A percentile compares a stretch with the other conserved stretches of the same genome.
Evolutionary conservation across 73 alveolate genomes (phyloP).

Genomic region (Tetrahymena thermophila): DNA sequence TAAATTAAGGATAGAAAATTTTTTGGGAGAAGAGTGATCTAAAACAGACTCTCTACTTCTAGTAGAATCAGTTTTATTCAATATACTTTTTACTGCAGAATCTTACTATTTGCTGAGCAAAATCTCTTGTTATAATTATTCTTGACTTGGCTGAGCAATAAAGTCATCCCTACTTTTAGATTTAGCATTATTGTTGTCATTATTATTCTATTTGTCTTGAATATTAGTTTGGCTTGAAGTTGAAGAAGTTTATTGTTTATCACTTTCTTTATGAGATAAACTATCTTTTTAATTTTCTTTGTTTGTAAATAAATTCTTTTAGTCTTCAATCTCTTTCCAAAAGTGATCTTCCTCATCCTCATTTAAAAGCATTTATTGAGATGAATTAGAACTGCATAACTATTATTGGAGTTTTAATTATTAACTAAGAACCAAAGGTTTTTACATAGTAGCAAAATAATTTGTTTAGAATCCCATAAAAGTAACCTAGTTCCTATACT

Average conservation of each 20-base stretch:
- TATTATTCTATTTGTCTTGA: background rate
- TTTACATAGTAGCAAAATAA: background rate
- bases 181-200: too few species aligned
- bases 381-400: background rate
- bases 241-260: background rate
- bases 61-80: background rate
- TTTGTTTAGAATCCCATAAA: background rate
- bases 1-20: background rate
- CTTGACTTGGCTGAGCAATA: background rate
- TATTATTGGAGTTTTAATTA: too few species aligned
- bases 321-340: background rate
- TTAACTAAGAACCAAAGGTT: background rate
- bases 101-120: background rate
- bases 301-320: background rate
- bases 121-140: background rate
- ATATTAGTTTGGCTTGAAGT: background rate
- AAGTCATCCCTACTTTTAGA: background rate
- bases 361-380: background rate
- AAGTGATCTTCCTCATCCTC: background rate
- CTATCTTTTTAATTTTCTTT: background rate
- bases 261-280: background rate
- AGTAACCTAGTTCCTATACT: background rate
- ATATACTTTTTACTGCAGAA: background rate
- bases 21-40: background rate
- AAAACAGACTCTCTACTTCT: background rate